Conservation (phyloP, 2,329 filamentous ascomycete species). For the Incumbomyces delicatus region DNA sequence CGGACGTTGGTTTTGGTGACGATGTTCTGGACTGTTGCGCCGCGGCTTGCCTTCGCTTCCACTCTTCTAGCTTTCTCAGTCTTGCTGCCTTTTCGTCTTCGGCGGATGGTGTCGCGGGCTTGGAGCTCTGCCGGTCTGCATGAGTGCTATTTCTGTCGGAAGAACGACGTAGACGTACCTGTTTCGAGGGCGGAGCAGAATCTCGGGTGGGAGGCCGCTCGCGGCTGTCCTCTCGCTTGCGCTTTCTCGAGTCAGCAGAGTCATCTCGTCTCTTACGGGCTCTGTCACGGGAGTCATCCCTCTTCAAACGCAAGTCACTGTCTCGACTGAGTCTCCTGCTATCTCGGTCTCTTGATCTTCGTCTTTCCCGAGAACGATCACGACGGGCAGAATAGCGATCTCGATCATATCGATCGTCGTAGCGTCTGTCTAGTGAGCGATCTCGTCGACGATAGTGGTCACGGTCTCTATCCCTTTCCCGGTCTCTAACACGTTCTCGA, state of each 20-base stretch:
- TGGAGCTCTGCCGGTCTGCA: conserved; percentile 39
- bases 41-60: conserved; percentile 76
- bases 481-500: conserved; percentile 36
- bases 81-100: conserved; percentile 71
- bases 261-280: conserved; percentile 55
- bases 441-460: conserved; percentile 57
- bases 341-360: conserved; percentile 48
- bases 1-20: conserved; percentile 27
- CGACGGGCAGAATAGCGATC: conserved; percentile 53
- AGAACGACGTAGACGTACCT: conserved; percentile 41
- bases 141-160: conserved; percentile 18
- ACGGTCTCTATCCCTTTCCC: conserved; percentile 47
- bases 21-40: conserved; percentile 40
- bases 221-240: conserved; percentile 56
- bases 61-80: conserved; percentile 72
- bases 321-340: conserved; percentile 56
- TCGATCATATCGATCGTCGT: conserved; percentile 53
- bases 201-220: conserved; percentile 44
- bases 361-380: conserved; percentile 56
- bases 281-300: conserved; percentile 62
- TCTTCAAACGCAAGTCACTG: conserved; percentile 56
- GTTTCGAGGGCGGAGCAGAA: conserved; percentile 41
- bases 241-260: conserved; percentile 61
- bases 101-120: conserved; percentile 46
- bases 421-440: conserved; percentile 49